phyloP scores from a whole-genome alignment of 2,329 filamentous ascomycete species.

The Celoporthe dispersa region DNA sequence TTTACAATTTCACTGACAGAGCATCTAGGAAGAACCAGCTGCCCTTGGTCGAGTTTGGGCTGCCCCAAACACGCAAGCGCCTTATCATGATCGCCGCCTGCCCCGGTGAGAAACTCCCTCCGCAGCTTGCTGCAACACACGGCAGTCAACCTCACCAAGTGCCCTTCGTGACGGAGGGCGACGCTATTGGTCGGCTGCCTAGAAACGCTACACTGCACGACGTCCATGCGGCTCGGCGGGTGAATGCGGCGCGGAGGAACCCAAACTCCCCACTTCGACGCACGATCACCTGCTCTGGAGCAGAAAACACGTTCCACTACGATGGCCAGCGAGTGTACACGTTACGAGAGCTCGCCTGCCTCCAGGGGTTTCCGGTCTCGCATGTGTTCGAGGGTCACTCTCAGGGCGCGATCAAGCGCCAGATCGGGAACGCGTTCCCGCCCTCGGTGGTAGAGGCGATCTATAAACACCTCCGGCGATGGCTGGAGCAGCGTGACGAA shows the following conservation, averaged over 20 bases:
- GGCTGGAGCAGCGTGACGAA: conserved; percentile 50
- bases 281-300: conserved; percentile 68
- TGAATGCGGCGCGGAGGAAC: conserved; percentile 46
- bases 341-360: conserved; percentile 66
- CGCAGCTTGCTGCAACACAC: conserved; percentile 67
- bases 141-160: conserved; percentile 40
- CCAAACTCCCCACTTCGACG: conserved; percentile 51
- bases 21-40: conserved; percentile 49
- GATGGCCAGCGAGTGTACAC: conserved; percentile 67
- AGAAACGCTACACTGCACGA: conserved; percentile 44
- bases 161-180: conserved; percentile 49
- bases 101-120: conserved; percentile 72
- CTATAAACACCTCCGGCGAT: conserved; percentile 52
- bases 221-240: conserved; percentile 31
- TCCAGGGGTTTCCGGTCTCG: conserved; percentile 70
- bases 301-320: conserved; percentile 64
- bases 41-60: conserved; percentile 54
- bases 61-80: conserved; percentile 54
- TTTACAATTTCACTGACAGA: background rate
- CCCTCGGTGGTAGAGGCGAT: conserved; percentile 57
- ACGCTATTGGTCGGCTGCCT: conserved; percentile 45
- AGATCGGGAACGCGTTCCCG: conserved; percentile 82
- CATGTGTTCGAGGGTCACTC: conserved; percentile 58
- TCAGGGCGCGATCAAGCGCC: conserved; percentile 52
- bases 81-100: conserved; percentile 63